Conservation (phyloP, 495 filamentous ascomycete genomes). For the Hyphodiscus hymeniophilus region DNA sequence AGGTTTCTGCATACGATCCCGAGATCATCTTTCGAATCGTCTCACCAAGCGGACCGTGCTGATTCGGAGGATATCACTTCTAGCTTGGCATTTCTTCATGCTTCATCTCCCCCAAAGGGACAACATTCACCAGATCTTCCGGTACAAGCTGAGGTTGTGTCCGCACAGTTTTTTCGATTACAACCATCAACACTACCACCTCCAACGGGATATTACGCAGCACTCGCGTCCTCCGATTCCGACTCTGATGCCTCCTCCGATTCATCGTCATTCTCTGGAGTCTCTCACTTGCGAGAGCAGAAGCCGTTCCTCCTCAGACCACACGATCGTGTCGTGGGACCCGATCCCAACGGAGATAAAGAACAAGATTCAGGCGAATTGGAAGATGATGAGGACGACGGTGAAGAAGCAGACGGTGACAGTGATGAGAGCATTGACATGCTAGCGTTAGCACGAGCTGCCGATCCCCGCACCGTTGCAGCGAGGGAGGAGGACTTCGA, state of each 20-base stretch:
- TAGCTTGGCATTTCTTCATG: conserved; percentile 30
- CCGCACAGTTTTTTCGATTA: conserved; percentile 22
- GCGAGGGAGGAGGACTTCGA: conserved; percentile 12
- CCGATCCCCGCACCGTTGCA: conserved; percentile 10
- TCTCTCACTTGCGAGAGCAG: conserved; percentile 21
- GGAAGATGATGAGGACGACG: conserved; percentile 20
- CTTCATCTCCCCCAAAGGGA: conserved; percentile 12
- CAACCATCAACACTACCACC: conserved; percentile 36
- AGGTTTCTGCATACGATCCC: conserved; percentile 11
- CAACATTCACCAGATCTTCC: not conserved
- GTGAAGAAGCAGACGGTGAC: conserved; percentile 8
- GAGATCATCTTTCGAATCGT: conserved; percentile 5
- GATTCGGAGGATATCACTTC: conserved; percentile 27
- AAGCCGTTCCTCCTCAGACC: conserved; percentile 3
- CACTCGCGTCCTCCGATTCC: too few relatives aligned
- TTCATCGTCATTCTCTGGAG: conserved; percentile 14
- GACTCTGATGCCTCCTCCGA: conserved; percentile 30
- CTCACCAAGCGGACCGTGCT: conserved; percentile 16
- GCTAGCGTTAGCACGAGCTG: conserved; percentile 7
- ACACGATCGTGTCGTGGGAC: not conserved
- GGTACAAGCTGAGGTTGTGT: conserved; percentile 31
- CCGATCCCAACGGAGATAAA: too few relatives aligned
- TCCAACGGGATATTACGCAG: conserved; percentile 19
- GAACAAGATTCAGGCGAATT: conserved; percentile 16
- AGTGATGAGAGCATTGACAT: conserved; percentile 17